Conservation (phyloP, 352 stramenopile species). For the Phytophthora hibernalis region DNA sequence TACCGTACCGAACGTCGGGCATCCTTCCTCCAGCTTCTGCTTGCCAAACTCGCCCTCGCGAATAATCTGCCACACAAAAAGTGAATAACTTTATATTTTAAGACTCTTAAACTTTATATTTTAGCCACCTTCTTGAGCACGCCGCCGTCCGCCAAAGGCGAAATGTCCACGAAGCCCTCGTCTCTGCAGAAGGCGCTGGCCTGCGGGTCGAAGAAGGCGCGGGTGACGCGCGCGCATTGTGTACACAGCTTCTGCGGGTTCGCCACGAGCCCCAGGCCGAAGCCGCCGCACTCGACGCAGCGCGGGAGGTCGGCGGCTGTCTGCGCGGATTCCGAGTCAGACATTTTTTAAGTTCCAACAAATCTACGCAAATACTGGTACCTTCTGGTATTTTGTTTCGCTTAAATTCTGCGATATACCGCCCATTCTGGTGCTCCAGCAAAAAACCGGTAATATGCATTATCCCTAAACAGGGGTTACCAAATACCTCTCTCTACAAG, state of each 20-base stretch:
- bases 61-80: conserved; percentile 44
- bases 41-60: conserved; percentile 58
- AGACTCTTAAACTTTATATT: neutral
- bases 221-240: conserved; percentile 72
- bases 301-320: conserved; percentile 46
- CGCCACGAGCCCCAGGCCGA: conserved; percentile 69
- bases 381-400: too few species aligned
- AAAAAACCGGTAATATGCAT: too few species aligned
- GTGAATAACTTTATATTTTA: conserved; percentile 1
- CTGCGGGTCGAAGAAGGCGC: conserved; percentile 85
- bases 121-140: conserved; percentile 84
- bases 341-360: too few species aligned
- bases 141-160: conserved; percentile 68
- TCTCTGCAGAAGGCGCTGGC: conserved; percentile 66
- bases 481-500: too few species aligned
- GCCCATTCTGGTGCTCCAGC: too few species aligned
- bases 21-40: conserved; percentile 78
- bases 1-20: conserved; percentile 80
- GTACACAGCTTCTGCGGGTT: conserved; percentile 77
- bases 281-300: conserved; percentile 76
- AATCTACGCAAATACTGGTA: too few species aligned
- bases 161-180: conserved; percentile 87
- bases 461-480: too few species aligned
- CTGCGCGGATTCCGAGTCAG: conserved; percentile 12
- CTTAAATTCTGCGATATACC: too few species aligned